Conservation (phyloP, 2,329 filamentous ascomycete species). For the Alternaria ventricosa region DNA sequence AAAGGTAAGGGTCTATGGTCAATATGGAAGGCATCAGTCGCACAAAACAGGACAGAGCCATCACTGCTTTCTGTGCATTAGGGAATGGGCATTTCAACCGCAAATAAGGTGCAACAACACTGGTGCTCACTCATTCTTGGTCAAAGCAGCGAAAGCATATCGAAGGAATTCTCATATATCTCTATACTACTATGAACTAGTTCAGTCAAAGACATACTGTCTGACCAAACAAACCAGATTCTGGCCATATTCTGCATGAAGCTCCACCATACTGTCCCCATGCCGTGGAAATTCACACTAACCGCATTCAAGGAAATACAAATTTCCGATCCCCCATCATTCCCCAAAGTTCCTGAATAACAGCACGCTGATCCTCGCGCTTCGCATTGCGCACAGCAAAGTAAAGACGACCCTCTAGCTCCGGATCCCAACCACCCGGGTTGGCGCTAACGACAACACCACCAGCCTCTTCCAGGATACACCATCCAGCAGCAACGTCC, state of each 20-base stretch:
- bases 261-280: neutral
- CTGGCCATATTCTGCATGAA: neutral
- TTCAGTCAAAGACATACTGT: neutral
- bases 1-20: too few relatives aligned
- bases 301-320: constrained; percentile 15
- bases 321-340: constrained; percentile 46
- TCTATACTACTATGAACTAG: neutral
- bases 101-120: neutral
- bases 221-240: neutral
- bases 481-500: constrained; percentile 49
- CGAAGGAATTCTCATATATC: neutral
- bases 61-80: neutral
- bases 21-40: neutral
- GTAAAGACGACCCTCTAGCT: constrained; percentile 44
- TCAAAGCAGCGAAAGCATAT: neutral
- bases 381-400: constrained; percentile 43
- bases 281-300: neutral
- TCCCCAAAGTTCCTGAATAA: constrained; percentile 46
- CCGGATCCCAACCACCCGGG: constrained; percentile 45
- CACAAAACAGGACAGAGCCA: neutral
- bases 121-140: neutral
- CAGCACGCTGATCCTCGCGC: constrained; percentile 36
- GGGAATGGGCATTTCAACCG: neutral
- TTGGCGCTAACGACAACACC: constrained; percentile 47
- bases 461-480: constrained; percentile 48